These are phyloP conservation scores for Acer saccharum DNA, from an alignment of 345 rosid genomes.

Conservation along the genomic window DNA sequence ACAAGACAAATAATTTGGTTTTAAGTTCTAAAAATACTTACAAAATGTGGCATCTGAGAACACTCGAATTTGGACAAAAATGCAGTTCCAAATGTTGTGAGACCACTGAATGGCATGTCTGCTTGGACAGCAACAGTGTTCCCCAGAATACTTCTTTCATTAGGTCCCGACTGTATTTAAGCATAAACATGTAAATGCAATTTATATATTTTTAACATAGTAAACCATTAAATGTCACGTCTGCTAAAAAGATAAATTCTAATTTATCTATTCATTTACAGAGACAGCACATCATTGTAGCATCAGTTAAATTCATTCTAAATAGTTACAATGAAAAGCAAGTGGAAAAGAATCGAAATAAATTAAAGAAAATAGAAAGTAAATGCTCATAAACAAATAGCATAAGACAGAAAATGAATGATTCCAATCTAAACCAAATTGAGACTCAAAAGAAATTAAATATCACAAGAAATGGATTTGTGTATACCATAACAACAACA, in stretches of 20 bases:
- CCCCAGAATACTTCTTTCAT: constrained; percentile 98
- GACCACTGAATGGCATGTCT: constrained; percentile 94
- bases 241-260: not conserved
- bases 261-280: not conserved
- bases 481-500: constrained; percentile 90
- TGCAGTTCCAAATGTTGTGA: constrained; percentile 88
- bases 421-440: not conserved
- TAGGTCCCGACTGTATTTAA: constrained; percentile 73
- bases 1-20: constrained; percentile 6
- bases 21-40: constrained; percentile 33
- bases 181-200: constrained; percentile 18
- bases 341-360: not conserved
- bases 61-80: constrained; percentile 96
- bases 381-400: constrained; percentile 8
- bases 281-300: not conserved
- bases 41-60: constrained; percentile 97
- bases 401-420: not conserved
- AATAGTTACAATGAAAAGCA: not conserved
- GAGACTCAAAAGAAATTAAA: not conserved
- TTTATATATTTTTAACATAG: not conserved
- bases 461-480: constrained; percentile 11
- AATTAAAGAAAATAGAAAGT: constrained; percentile 13
- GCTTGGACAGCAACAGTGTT: constrained; percentile 95
- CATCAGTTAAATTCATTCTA: not conserved
- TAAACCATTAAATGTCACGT: not conserved